These are phyloP conservation scores for Vigna unguiculata DNA, from an alignment of 306 rosid species.

Conservation along the genomic window DNA sequence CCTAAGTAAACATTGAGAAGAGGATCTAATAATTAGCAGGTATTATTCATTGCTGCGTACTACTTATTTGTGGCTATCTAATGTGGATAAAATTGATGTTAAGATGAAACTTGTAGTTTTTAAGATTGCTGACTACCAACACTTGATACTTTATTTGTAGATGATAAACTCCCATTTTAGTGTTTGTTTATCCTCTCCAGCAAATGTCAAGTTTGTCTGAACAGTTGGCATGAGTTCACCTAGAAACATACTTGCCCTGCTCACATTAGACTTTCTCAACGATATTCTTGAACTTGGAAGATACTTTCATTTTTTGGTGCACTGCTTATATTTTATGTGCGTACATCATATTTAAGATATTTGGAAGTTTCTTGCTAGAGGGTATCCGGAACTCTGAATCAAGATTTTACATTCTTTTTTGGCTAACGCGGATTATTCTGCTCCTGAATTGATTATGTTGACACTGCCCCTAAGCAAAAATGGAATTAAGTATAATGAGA, in stretches of 20 bases:
- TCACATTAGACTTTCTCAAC: neutral
- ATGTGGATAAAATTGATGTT: slow-evolving; percentile 2
- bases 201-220: slow-evolving; percentile 13
- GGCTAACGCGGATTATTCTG: neutral
- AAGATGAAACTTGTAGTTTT: slow-evolving; percentile 28
- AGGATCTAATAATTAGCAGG: slow-evolving; percentile 13
- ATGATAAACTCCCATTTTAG: slow-evolving; percentile 12
- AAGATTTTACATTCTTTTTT: slow-evolving; percentile 16
- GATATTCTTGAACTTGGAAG: slow-evolving; percentile 26
- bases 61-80: neutral
- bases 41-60: neutral
- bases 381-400: neutral
- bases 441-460: slow-evolving; percentile 16
- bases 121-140: neutral
- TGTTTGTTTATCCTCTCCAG: slow-evolving; percentile 19
- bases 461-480: neutral
- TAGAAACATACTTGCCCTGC: slow-evolving; percentile 13
- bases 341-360: neutral
- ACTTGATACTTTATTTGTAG: slow-evolving; percentile 19
- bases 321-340: slow-evolving; percentile 2
- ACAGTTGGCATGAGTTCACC: neutral
- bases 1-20: slow-evolving; percentile 7
- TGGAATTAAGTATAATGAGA: neutral
- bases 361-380: slow-evolving; percentile 7
- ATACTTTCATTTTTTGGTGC: neutral